Conservation (phyloP, 108 stramenopile genomes). For the Cyclotella kingstonii region DNA sequence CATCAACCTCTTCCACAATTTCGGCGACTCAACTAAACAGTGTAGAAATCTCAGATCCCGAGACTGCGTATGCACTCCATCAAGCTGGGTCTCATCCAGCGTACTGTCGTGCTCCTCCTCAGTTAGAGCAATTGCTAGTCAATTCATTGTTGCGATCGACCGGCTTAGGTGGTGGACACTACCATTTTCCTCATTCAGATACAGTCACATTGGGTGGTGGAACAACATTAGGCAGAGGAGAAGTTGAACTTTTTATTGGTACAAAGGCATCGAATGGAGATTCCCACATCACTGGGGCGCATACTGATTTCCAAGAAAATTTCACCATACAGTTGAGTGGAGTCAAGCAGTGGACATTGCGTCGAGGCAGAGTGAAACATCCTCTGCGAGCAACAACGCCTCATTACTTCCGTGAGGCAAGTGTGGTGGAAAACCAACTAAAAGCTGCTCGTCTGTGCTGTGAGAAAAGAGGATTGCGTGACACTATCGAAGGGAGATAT, state of each 20-base stretch:
- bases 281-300: slow-evolving; percentile 73
- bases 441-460: slow-evolving; percentile 63
- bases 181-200: slow-evolving; percentile 49
- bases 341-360: slow-evolving; percentile 78
- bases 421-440: slow-evolving; percentile 84
- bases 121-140: slow-evolving; percentile 75
- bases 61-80: slow-evolving; percentile 67
- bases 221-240: slow-evolving; percentile 70
- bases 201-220: slow-evolving; percentile 7
- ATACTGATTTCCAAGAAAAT: slow-evolving; percentile 95
- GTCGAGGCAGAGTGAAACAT: slow-evolving; percentile 61
- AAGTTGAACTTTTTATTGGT: slow-evolving; percentile 89
- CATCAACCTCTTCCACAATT: not conserved
- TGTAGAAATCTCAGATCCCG: slow-evolving; percentile 72
- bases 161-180: slow-evolving; percentile 81
- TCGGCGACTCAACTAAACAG: slow-evolving; percentile 41
- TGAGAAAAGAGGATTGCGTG: not conserved
- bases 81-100: slow-evolving; percentile 63
- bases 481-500: slow-evolving; percentile 1
- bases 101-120: slow-evolving; percentile 89
- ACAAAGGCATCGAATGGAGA: slow-evolving; percentile 14
- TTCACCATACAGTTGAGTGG: slow-evolving; percentile 91
- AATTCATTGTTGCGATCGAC: slow-evolving; percentile 53
- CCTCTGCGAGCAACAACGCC: slow-evolving; percentile 85
- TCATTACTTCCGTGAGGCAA: slow-evolving; percentile 66